Conservation (phyloP, 2,329 filamentous ascomycete genomes). For the Beauveria scarabaeidicola region DNA sequence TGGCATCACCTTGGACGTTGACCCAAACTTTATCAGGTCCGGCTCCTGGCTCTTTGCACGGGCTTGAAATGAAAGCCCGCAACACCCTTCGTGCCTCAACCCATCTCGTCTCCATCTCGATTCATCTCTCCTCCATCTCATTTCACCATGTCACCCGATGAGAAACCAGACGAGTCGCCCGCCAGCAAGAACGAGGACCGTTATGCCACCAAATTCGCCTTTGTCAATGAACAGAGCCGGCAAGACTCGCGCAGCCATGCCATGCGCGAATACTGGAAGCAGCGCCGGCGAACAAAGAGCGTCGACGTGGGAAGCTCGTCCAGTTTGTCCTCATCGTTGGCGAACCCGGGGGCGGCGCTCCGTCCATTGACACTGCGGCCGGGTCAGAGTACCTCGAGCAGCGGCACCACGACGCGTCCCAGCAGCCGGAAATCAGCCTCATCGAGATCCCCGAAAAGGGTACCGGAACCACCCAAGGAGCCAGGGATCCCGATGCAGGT, state of each 20-base stretch:
- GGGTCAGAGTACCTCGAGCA: background rate
- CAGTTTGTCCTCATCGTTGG: background rate
- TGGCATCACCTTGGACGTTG: too few species aligned
- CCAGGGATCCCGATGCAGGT: conserved; percentile 14
- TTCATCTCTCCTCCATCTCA: background rate
- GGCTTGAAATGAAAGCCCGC: too few species aligned
- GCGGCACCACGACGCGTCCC: background rate
- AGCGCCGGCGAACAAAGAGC: conserved; percentile 17
- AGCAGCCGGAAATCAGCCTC: background rate
- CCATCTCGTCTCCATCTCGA: too few species aligned
- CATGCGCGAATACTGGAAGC: conserved; percentile 18
- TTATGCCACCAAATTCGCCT: background rate
- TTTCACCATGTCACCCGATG: background rate
- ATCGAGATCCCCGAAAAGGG: background rate
- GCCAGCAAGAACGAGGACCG: background rate
- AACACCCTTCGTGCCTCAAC: too few species aligned
- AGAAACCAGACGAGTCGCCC: background rate
- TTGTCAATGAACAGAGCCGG: conserved; percentile 1
- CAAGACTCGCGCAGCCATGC: conserved; percentile 23
- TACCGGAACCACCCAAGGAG: background rate
- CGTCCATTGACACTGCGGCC: background rate
- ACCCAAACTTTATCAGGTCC: too few species aligned
- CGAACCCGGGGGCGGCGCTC: background rate
- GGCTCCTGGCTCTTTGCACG: too few species aligned
- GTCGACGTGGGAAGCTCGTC: background rate